A percentile compares a stretch with the other conserved stretches of the same genome.
Conservation (phyloP, 2,329 filamentous ascomycete species). For the Coleophoma crateriformis region DNA sequence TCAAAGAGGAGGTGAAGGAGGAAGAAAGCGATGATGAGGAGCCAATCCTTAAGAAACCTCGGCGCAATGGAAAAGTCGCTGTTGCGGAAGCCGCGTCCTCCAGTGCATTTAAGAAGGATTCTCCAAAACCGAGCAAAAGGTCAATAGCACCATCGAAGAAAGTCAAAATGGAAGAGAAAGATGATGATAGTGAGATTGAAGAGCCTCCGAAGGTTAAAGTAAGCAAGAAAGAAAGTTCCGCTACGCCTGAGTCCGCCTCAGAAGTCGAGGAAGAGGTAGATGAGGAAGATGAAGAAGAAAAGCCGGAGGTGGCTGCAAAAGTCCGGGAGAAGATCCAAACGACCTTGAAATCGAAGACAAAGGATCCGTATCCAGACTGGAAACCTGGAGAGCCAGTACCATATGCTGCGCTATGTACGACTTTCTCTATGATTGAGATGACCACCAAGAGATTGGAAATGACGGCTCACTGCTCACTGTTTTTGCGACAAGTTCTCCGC, state of each 20-base stretch:
- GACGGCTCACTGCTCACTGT: slow-evolving; percentile 80
- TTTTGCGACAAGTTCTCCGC: slow-evolving; percentile 89
- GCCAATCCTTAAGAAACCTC: slow-evolving; percentile 27
- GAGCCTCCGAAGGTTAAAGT: slow-evolving; percentile 15
- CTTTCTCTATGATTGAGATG: slow-evolving; percentile 91
- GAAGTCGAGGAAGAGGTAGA: slow-evolving; percentile 40
- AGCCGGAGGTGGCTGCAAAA: slow-evolving; percentile 67
- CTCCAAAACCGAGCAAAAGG: slow-evolving; percentile 7
- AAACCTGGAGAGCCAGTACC: slow-evolving; percentile 82
- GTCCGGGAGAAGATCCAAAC: slow-evolving; percentile 76
- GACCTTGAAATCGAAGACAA: slow-evolving; percentile 60
- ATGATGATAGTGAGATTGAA: slow-evolving; percentile 31
- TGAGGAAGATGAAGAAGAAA: slow-evolving; percentile 52
- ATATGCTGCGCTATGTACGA: slow-evolving; percentile 89
- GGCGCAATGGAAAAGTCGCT: slow-evolving; percentile 12
- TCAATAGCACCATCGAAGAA: slow-evolving; percentile 12
- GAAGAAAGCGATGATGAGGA: slow-evolving; percentile 47
- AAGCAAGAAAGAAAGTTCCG: slow-evolving; percentile 15
- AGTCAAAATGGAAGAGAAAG: slow-evolving; percentile 17
- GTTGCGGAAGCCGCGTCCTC: slow-evolving; percentile 1
- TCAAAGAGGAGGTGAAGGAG: slow-evolving; percentile 16
- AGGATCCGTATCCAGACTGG: slow-evolving; percentile 95
- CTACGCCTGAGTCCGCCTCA: slow-evolving; percentile 36
- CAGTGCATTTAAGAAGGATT: slow-evolving; percentile 3
- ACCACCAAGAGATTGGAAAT: slow-evolving; percentile 90